These are phyloP conservation scores for Exophiala alcalophila DNA, from an alignment of 2,329 filamentous ascomycete species.

Conservation along the genomic window DNA sequence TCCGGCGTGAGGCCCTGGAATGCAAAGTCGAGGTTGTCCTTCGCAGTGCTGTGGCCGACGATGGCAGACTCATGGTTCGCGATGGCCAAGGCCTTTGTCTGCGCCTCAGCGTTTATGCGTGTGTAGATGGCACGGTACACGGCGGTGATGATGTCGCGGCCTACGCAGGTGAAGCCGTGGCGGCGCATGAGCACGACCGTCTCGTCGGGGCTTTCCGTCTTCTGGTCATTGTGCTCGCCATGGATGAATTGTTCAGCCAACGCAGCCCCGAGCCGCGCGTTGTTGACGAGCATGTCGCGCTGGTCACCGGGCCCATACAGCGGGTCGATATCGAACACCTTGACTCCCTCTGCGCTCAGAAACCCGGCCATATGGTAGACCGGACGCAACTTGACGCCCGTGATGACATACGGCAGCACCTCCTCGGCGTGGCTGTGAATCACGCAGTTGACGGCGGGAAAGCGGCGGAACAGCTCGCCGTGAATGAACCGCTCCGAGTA, in stretches of 20 bases:
- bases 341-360: slow-evolving; percentile 34
- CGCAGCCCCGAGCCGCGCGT: slow-evolving; percentile 35
- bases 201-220: slow-evolving; percentile 23
- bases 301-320: slow-evolving; percentile 32
- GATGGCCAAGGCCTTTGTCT: slow-evolving; percentile 38
- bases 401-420: slow-evolving; percentile 44
- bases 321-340: slow-evolving; percentile 37
- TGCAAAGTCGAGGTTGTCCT: neutral
- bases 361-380: slow-evolving; percentile 48
- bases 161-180: slow-evolving; percentile 46
- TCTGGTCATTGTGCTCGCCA: neutral
- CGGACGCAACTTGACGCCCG: slow-evolving; percentile 41
- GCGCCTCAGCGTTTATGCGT: slow-evolving; percentile 43
- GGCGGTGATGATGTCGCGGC: slow-evolving; percentile 39
- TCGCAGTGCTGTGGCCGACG: neutral
- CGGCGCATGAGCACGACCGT: slow-evolving; percentile 47
- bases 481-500: slow-evolving; percentile 49
- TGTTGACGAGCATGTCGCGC: slow-evolving; percentile 42
- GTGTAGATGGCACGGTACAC: slow-evolving; percentile 49
- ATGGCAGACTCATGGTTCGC: slow-evolving; percentile 5
- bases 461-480: slow-evolving; percentile 48
- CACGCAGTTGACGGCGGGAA: slow-evolving; percentile 40
- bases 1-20: slow-evolving; percentile 22
- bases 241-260: slow-evolving; percentile 38
- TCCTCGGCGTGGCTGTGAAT: slow-evolving; percentile 47